Conservation (phyloP, 306 rosid genomes). For the Potentilla sterilis region DNA sequence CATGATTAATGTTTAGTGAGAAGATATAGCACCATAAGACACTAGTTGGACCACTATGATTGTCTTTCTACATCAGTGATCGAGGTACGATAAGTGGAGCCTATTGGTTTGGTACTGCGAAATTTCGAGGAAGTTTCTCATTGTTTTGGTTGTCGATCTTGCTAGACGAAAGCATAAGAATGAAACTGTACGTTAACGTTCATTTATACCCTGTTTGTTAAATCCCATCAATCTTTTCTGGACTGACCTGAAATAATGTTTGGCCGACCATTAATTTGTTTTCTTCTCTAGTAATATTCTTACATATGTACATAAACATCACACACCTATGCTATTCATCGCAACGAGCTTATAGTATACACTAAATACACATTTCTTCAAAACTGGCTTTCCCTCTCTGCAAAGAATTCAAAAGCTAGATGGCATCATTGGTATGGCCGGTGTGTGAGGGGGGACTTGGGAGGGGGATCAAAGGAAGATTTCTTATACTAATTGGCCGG, state of each 20-base stretch:
- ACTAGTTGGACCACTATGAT: background rate
- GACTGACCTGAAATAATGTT: background rate
- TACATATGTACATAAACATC: too few species aligned
- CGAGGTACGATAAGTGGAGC: constrained; percentile 6
- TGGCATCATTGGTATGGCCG: too few species aligned
- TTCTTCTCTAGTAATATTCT: too few species aligned
- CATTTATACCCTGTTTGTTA: background rate
- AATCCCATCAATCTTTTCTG: background rate
- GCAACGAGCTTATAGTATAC: too few species aligned
- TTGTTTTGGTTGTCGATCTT: constrained; percentile 1
- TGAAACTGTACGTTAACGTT: background rate
- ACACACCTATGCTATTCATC: too few species aligned
- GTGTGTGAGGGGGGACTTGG: too few species aligned
- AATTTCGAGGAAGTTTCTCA: constrained; percentile 3
- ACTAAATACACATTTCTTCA: too few species aligned
- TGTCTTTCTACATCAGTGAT: background rate
- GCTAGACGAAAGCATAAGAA: background rate
- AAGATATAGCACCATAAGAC: background rate
- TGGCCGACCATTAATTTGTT: background rate
- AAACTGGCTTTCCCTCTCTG: too few species aligned
- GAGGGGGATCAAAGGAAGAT: too few species aligned
- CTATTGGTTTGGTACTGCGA: background rate
- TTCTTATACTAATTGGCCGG: too few species aligned
- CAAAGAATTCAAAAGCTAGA: too few species aligned
- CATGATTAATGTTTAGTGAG: background rate